phyloP scores from a whole-genome alignment of 1,284 basidiomycete genomes.

The Exsudoporus floridanus region DNA sequence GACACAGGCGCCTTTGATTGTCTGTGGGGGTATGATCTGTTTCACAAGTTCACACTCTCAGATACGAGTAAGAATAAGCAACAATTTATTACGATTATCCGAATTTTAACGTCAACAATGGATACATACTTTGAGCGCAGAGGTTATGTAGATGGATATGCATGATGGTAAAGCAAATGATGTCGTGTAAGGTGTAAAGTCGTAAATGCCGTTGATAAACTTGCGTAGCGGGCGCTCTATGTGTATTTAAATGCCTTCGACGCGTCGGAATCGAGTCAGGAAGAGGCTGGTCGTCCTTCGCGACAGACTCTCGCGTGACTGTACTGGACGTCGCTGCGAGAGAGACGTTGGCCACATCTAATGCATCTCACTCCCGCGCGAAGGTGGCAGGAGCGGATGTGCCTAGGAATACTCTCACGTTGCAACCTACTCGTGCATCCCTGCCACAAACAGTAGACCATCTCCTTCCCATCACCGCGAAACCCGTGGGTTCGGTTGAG shows the following conservation, averaged over 20 bases:
- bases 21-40: no score
- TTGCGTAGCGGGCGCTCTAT: not conserved
- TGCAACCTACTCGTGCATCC: constrained; percentile 11
- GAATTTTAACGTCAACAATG: not conserved
- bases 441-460: constrained; percentile 4
- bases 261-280: not conserved
- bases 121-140: not conserved
- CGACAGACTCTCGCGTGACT: constrained; percentile 15
- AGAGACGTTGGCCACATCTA: constrained; percentile 12
- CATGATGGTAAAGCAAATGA: not conserved
- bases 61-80: not conserved
- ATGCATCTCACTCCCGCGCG: constrained; percentile 6
- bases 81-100: not conserved
- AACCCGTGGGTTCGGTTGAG: constrained; percentile 13
- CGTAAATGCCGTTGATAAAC: not conserved
- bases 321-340: constrained; percentile 21
- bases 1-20: not conserved
- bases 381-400: constrained; percentile 19
- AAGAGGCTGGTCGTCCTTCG: not conserved
- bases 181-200: not conserved
- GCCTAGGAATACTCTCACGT: constrained; percentile 22
- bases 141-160: not conserved
- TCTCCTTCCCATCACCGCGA: constrained; percentile 7
- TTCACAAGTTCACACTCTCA: no score
- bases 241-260: not conserved